These are phyloP conservation scores for Backusella psychrophila DNA, from an alignment of 192 early-diverging fungal genomes.

Conservation along the genomic window DNA sequence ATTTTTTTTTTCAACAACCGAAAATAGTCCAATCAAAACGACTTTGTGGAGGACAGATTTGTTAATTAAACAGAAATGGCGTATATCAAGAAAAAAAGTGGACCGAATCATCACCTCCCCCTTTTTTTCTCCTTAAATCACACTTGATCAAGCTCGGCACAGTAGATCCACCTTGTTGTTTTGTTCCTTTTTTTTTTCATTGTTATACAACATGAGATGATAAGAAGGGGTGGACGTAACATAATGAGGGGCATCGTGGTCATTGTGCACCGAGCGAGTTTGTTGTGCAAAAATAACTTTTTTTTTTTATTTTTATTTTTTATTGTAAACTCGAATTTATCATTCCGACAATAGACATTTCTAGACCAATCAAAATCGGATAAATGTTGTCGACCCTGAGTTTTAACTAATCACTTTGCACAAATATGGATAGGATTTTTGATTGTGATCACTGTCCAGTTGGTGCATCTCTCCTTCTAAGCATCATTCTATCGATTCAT, in stretches of 20 bases:
- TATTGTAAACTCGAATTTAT: too few relatives aligned
- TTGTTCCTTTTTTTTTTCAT: background rate
- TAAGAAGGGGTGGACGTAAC: background rate
- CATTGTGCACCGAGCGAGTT: background rate
- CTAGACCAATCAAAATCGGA: too few relatives aligned
- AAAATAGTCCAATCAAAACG: background rate
- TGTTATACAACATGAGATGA: background rate
- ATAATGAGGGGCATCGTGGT: background rate
- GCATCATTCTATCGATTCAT: too few relatives aligned
- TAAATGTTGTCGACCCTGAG: too few relatives aligned
- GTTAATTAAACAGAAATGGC: slow-evolving; percentile 1
- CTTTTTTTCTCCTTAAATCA: background rate
- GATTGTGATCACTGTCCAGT: too few relatives aligned
- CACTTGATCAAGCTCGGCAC: background rate
- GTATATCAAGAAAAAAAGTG: background rate
- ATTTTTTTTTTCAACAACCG: slow-evolving; percentile 1
- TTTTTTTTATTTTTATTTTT: too few relatives aligned
- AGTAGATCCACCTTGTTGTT: background rate
- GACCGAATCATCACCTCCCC: background rate
- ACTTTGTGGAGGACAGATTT: background rate
- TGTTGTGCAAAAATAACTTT: too few relatives aligned
- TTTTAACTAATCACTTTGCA: too few relatives aligned
- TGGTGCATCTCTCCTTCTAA: too few relatives aligned
- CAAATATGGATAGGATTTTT: too few relatives aligned
- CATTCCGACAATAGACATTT: too few relatives aligned